Evolutionary conservation across 768 basidiomycete genomes (phyloP).

Genomic region (Stropharia rugosoannulata): DNA sequence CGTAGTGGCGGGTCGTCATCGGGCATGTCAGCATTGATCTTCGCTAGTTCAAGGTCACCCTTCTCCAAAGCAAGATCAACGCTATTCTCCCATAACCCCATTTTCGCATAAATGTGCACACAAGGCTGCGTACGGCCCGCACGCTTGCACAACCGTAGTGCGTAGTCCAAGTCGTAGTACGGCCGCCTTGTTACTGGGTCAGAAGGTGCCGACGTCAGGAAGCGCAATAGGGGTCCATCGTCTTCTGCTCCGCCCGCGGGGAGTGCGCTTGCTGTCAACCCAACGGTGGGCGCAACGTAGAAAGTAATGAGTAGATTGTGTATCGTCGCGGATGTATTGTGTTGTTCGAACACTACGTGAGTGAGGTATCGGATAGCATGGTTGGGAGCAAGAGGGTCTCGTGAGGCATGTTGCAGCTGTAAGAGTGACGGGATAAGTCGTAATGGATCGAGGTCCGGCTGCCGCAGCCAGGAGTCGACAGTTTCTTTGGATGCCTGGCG

Average conservation of each 20-base stretch:
- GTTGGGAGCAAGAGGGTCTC: conserved; percentile 72
- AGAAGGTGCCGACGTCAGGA: conserved; percentile 78
- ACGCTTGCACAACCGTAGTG: conserved; percentile 86
- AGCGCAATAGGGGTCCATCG: conserved; percentile 77
- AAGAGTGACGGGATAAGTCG: conserved; percentile 89
- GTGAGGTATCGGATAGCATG: conserved; percentile 91
- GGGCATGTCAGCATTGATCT: conserved; percentile 92
- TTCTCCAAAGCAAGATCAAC: conserved; percentile 94
- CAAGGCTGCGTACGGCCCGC: conserved; percentile 82
- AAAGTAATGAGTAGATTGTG: conserved; percentile 95
- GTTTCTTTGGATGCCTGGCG: conserved; percentile 85
- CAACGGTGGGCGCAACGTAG: conserved; percentile 55
- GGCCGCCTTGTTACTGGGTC: conserved; percentile 84
- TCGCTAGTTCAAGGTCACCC: conserved; percentile 93
- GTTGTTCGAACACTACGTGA: conserved; percentile 78
- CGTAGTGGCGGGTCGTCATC: conserved; percentile 84
- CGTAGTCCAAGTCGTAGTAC: conserved; percentile 97
- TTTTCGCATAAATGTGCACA: conserved; percentile 95
- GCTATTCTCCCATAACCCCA: conserved; percentile 96
- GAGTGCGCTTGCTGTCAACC: conserved; percentile 20
- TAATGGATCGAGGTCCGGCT: conserved; percentile 74
- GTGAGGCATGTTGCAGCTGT: conserved; percentile 70
- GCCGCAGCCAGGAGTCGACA: conserved; percentile 90
- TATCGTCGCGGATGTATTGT: conserved; percentile 79
- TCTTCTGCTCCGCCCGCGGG: conserved; percentile 36